Evolutionary conservation across 169 alveolate species (phyloP).

Genomic region (Plasmodium sp.): DNA sequence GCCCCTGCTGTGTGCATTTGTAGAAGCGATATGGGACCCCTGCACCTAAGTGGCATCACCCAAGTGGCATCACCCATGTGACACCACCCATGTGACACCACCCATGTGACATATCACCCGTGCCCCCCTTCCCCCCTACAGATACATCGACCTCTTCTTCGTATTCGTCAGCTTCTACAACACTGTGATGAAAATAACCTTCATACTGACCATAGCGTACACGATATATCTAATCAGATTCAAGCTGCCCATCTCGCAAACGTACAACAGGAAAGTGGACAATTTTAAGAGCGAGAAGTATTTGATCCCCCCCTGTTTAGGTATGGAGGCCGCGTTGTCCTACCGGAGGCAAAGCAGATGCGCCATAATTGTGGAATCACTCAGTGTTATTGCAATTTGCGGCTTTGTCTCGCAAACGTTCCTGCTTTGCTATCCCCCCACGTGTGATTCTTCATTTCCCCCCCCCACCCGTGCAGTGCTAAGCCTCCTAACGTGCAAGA

Average conservation of each 20-base stretch:
- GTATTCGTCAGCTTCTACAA: constrained; percentile 93
- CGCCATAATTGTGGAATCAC: background rate
- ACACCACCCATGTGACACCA: no score
- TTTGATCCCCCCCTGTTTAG: constrained; percentile 87
- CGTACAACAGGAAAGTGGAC: constrained; percentile 94
- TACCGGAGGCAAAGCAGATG: constrained; percentile 16
- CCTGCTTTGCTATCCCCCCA: background rate
- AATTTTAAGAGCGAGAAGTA: constrained; percentile 93
- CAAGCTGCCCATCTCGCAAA: constrained; percentile 90
- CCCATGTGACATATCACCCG: background rate
- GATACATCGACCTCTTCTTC: constrained; percentile 89
- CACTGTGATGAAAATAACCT: constrained; percentile 94
- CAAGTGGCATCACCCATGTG: background rate
- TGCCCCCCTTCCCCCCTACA: background rate
- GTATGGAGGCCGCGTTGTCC: constrained; percentile 79
- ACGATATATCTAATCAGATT: constrained; percentile 89
- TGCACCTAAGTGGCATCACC: background rate
- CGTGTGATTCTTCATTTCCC: background rate
- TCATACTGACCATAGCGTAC: constrained; percentile 90
- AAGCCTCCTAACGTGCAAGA: constrained; percentile 77
- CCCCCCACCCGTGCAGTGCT: constrained; percentile 36
- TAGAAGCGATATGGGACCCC: background rate
- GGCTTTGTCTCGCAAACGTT: background rate
- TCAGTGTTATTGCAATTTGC: background rate
- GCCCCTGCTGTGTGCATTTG: background rate